Evolutionary conservation across 1,139 yeast species (phyloP), one percentile per base, ranked within the genome.

Genomic region (Nadsonia commutata): DNA sequence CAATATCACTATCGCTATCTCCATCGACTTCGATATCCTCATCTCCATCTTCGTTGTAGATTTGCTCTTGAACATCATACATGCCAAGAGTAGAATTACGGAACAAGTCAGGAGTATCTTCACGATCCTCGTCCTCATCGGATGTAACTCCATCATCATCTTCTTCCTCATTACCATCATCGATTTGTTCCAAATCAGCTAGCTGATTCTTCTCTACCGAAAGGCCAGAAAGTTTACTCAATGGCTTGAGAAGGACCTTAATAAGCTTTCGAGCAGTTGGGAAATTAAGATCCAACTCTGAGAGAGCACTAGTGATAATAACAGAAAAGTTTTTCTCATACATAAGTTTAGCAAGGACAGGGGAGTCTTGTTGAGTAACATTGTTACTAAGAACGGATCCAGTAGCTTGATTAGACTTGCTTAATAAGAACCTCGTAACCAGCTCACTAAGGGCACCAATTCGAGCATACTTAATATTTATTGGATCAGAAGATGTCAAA

Each of bases 81-180:
- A 88, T 86, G 2, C 96, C 96, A 43, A 88, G 68, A 0, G 96
- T 84, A 0, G 96, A 86, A 57, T 88, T 85, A 43, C 80, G 70
- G 60, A 86, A 79, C 55, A 88, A 67, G 57, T 86, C 94, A 0
- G 94, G 88, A 0, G 86, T 74, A 45, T 62, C 66, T 38, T 79
- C 93, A 4, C 68, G 76, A n/a, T 66, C 76, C 13, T 71, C 72
- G 42, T 72, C 80, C 2, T 52, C 46, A 27, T 47, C 53, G 13
- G 47, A 49, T 17, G 48, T 51, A n/a, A 44, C 49, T 19, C 51
- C 55, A 20, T 48, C 46, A 17, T 49, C 57, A 20, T 51, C 56
- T 3, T 54, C 57, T 18, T 55, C 59, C 19, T 78, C 81, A 40
- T 75, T 82, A 27, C 78, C 83, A 23, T 67, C 75, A n/a, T 72